Conservation (phyloP, 2,329 filamentous ascomycete genomes). For the Magnaporthales sp. region DNA sequence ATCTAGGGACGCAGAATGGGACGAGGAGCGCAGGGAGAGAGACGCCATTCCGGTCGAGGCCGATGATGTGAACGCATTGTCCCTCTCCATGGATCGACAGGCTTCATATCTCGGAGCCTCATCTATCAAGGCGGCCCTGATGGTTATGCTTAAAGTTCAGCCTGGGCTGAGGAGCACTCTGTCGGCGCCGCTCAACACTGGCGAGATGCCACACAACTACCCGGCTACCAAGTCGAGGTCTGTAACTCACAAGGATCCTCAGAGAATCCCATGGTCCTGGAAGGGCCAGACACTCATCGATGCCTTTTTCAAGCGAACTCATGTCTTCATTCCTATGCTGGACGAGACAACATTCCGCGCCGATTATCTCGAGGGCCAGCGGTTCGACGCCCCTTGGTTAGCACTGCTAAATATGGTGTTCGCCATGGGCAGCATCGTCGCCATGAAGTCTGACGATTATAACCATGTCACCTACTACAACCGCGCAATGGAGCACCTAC, state of each 20-base stretch:
- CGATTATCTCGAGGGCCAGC: conserved; percentile 51
- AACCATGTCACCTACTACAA: conserved; percentile 64
- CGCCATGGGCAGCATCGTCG: conserved; percentile 64
- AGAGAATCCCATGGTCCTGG: conserved; percentile 47
- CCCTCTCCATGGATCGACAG: conserved; percentile 49
- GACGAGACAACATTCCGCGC: conserved; percentile 64
- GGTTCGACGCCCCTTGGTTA: conserved; percentile 62
- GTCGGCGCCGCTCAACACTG: conserved; percentile 35
- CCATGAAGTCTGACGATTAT: conserved; percentile 55
- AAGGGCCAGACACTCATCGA: conserved; percentile 63
- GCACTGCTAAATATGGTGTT: conserved; percentile 69
- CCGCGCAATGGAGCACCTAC: conserved; percentile 57
- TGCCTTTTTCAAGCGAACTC: conserved; percentile 67
- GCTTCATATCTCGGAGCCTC: conserved; percentile 63
- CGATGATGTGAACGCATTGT: conserved; percentile 64
- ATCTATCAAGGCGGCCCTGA: conserved; percentile 64
- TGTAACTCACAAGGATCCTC: conserved; percentile 34
- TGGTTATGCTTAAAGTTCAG: conserved; percentile 57
- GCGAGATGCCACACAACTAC: conserved; percentile 36
- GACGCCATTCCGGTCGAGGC: conserved; percentile 54
- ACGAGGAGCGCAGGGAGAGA: conserved; percentile 49
- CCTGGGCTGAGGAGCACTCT: conserved; percentile 36
- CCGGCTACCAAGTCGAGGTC: conserved; percentile 33
- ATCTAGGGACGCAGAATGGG: conserved; percentile 54
- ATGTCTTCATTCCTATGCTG: conserved; percentile 64